Evolutionary conservation across 2,329 filamentous ascomycete species (phyloP).

Genomic region (Ophiobolus disseminans): DNA sequence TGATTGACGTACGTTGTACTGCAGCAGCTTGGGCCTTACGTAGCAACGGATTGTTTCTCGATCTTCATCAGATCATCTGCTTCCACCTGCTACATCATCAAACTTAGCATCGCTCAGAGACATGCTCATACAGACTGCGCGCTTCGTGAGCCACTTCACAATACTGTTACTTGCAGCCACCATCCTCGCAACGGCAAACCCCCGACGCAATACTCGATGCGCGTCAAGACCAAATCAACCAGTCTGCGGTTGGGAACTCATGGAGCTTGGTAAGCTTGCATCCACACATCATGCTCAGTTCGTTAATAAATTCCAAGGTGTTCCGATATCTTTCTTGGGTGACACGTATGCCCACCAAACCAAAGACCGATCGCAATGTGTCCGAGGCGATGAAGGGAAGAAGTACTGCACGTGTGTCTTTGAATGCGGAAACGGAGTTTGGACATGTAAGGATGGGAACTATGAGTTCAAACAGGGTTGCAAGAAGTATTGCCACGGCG

Average conservation of each 20-base stretch:
- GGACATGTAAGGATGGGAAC: slow-evolving; percentile 6
- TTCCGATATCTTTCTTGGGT: slow-evolving; percentile 18
- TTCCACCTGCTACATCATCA: too few species aligned
- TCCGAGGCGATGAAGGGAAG: not conserved
- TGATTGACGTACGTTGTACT: too few species aligned
- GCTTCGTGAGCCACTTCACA: too few species aligned
- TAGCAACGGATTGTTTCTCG: too few species aligned
- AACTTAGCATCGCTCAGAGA: too few species aligned
- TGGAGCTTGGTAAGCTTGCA: slow-evolving; percentile 3
- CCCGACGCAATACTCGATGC: too few species aligned
- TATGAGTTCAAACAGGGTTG: slow-evolving; percentile 15
- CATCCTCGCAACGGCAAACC: too few species aligned
- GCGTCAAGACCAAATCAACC: not conserved
- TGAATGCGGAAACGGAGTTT: slow-evolving; percentile 27
- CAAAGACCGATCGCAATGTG: slow-evolving; percentile 18
- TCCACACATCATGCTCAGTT: not conserved
- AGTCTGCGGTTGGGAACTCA: slow-evolving; percentile 9
- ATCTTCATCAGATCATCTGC: too few species aligned
- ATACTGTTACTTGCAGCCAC: too few species aligned
- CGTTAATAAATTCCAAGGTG: slow-evolving; percentile 7
- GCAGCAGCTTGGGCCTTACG: too few species aligned
- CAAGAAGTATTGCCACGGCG: slow-evolving; percentile 23
- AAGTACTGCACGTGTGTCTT: slow-evolving; percentile 25
- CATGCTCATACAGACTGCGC: too few species aligned
- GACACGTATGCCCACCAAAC: slow-evolving; percentile 18